Base-by-base conservation (phyloP, 2,329 filamentous ascomycete species). In the Purpureocillium lavendulum region DNA sequence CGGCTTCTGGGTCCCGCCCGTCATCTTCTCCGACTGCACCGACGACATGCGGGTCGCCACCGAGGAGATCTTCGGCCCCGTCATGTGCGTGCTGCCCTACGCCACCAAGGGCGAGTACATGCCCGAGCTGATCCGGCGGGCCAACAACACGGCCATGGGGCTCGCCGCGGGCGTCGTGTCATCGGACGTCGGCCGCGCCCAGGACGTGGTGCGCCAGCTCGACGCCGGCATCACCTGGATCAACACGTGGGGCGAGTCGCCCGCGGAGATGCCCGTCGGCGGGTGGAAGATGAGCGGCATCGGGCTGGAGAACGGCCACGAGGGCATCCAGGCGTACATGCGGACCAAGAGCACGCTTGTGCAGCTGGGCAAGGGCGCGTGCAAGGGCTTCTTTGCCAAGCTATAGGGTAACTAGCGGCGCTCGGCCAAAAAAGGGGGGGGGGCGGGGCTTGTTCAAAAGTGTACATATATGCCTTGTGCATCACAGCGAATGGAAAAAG, bases 241-340 rank as follows among this genome's bases (percentile, higher is more conserved):
- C 38, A 94, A 94, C 59, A 88, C 85, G 0, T 94, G 88, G 88
- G 87, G 88, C n/a, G 87, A 94, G 66, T 82, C 76, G 36, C 87
- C 87, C 0, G 86, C 88, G 0, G 87, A 94, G 68, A 94, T 94
- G 88, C 83, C 84, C 3, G 87, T 94, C 0, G 87, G 87, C 9
- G 87, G 87, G 0, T 94, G 87, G 88, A 94, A 94, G 69, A 74
- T 84, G 71, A 94, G 87, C 56, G 88, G 88, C 28, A 65, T 94
- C 9, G 87, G 87, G 0, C 80, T 94, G 2, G 87, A 94, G 70
- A 95, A 95, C 59, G 88, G 87, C 4, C 70, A 79, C 42, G 77
- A 75, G 52, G 87, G 87, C 0, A 71, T 95, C 39, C 81, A 84
- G 60, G 82, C 84, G 4, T 95, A 88, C 82, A 75, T 88, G 38